Percentiles rank a stretch among this genome's conserved stretches.
These are phyloP conservation scores for Schizonepeta tenuifolia DNA, from an alignment of 257 asterid species.

Conservation along the genomic window DNA sequence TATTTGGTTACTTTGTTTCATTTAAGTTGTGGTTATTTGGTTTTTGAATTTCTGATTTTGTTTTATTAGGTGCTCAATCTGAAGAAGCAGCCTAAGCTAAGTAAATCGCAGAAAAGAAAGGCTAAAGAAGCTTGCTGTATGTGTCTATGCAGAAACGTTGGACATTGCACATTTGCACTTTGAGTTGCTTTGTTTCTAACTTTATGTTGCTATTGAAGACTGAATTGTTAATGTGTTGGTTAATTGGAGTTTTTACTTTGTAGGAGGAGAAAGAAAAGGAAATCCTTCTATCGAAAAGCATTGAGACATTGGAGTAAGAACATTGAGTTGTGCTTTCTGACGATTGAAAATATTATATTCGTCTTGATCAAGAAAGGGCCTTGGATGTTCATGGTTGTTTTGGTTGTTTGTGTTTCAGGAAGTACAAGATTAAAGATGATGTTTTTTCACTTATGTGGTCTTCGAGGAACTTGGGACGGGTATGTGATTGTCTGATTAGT, in stretches of 20 bases:
- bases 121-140: constrained; percentile 81
- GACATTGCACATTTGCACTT: not conserved
- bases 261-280: constrained; percentile 91
- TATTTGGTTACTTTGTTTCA: not conserved
- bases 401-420: constrained; percentile 53
- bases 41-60: constrained; percentile 2
- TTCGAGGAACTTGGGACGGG: constrained; percentile 90
- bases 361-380: not conserved
- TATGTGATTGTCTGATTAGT: constrained; percentile 37
- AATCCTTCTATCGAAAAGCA: constrained; percentile 64
- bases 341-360: not conserved
- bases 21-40: not conserved
- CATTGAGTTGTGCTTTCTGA: not conserved
- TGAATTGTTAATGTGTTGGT: not conserved
- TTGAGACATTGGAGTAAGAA: constrained; percentile 73
- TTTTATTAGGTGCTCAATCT: constrained; percentile 43
- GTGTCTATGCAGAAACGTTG: constrained; percentile 18
- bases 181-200: not conserved
- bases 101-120: constrained; percentile 83
- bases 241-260: constrained; percentile 28
- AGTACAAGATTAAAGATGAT: constrained; percentile 71
- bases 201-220: not conserved
- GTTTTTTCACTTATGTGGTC: constrained; percentile 89
- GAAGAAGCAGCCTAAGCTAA: constrained; percentile 46
- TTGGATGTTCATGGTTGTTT: constrained; percentile 34